Base-by-base conservation (phyloP, 768 basidiomycete species). In the Macrolepiota dolichaula region DNA sequence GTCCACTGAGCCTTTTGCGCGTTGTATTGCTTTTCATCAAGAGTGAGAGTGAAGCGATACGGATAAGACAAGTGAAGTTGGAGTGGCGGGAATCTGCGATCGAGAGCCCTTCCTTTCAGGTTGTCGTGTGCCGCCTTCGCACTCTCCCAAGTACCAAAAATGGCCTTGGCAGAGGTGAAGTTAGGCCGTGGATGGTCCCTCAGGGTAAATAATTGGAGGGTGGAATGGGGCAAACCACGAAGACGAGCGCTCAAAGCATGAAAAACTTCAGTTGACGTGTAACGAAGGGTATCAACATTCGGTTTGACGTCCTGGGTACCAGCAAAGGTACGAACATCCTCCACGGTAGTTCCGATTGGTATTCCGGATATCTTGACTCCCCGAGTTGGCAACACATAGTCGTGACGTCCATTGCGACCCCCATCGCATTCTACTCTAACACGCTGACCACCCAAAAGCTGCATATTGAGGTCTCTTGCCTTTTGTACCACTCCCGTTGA, bases 1-100 rank as follows among this genome's bases (percentile, higher is more conserved):
- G 81, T 74, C 85, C 85, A 87, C 22, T 75, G 73, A 1, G 63
- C 67, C 59, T 71, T 78, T 68, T 86, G 85, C 4, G 82, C 80
- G 29, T 70, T 67, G 69, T 82, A 84, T 61, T 86, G 85, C 27
- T 74, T 76, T 12, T 62, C 52, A 0, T 82, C 75, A 47, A 86
- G 79, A 29, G 70, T 73, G 40, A 84, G 79, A 11, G 75, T 74
- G 68, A 85, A 88, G 51, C 80, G 72, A 63, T 82, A 73, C 0
- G 83, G 80, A 64, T 78, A 73, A 0, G 82, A 82, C 50, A 83
- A 78, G 27, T 72, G 72, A n/a, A 79, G 63, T 61, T 74, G 74
- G 37, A 83, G 62, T 17, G 56, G 57, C 3, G 75, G 73, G 38
- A 72, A 73, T 1, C 73, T 72, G 32, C 59, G 68, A 5, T 56